phyloP scores from a whole-genome alignment of 179 eudicot species.

The Silene noctiflora region DNA sequence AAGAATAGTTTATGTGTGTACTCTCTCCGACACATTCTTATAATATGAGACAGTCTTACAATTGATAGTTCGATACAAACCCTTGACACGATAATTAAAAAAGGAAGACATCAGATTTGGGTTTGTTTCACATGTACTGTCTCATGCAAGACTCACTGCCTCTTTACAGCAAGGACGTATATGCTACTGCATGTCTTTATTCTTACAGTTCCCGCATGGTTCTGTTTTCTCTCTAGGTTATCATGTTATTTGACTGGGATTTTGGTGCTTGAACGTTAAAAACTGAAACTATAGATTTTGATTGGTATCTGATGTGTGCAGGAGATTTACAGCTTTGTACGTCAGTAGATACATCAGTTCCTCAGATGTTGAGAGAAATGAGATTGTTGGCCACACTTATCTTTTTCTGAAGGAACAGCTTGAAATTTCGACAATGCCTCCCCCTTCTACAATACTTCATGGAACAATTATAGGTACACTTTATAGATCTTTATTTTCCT shows the following conservation, averaged over 20 bases:
- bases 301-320: slow-evolving; percentile 31
- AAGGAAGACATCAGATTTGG: no score
- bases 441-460: slow-evolving; percentile 66
- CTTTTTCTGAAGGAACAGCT: slow-evolving; percentile 77
- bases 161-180: no score
- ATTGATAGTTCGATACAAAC: no score
- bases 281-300: background rate
- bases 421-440: slow-evolving; percentile 57
- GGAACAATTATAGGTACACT: slow-evolving; percentile 67
- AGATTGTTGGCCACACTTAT: slow-evolving; percentile 65
- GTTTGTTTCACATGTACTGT: no score
- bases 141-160: no score
- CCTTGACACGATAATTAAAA: no score
- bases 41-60: no score
- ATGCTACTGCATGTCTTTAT: no score
- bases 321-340: slow-evolving; percentile 72
- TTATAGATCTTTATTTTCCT: background rate
- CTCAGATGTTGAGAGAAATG: slow-evolving; percentile 46
- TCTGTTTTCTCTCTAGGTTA: background rate
- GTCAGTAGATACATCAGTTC: slow-evolving; percentile 47
- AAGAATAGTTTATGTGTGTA: no score
- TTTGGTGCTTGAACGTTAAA: background rate
- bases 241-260: background rate
- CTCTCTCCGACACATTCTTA: no score
- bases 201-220: no score